These are phyloP conservation scores for Eutypa lata DNA, from an alignment of 2,329 filamentous ascomycete species.

Conservation along the genomic window DNA sequence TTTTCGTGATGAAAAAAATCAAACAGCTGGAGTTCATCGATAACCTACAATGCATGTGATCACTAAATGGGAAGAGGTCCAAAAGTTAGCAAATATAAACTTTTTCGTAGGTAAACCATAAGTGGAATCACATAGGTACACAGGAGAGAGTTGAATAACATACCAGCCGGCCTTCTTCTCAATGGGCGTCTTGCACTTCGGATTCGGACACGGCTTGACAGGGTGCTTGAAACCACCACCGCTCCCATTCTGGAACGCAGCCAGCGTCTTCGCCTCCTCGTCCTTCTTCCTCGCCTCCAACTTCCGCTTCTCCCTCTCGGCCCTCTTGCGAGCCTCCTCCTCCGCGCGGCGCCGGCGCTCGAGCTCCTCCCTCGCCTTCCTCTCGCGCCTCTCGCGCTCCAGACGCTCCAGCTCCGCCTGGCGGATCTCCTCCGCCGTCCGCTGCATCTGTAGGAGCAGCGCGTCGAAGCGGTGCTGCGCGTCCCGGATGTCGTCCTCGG, in stretches of 20 bases:
- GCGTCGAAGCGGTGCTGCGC: constrained; percentile 36
- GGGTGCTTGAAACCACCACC: constrained; percentile 22
- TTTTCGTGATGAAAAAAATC: neutral
- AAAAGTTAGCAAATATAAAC: neutral
- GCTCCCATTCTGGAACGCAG: neutral
- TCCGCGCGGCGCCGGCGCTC: constrained; percentile 27
- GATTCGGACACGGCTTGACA: constrained; percentile 38
- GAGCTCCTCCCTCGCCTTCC: constrained; percentile 20
- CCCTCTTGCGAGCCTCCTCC: constrained; percentile 10
- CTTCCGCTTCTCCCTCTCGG: constrained; percentile 7
- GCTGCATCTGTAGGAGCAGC: constrained; percentile 14
- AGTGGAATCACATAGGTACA: neutral
- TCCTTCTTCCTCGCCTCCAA: constrained; percentile 28
- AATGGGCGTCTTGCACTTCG: constrained; percentile 34
- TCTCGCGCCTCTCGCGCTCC: constrained; percentile 13
- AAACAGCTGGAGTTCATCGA: no score
- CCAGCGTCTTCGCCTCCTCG: constrained; percentile 30
- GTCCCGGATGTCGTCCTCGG: constrained; percentile 21
- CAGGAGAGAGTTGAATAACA: constrained; percentile 14
- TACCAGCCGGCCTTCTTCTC: constrained; percentile 41
- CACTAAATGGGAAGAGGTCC: constrained; percentile 18
- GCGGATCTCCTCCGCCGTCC: constrained; percentile 23
- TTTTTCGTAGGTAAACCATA: no score
- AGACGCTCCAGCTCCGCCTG: constrained; percentile 21
- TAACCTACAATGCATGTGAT: constrained; percentile 40